A percentile compares a stretch with the other conserved stretches of the same genome.
phyloP scores from a whole-genome alignment of 2,329 filamentous ascomycete genomes.

The Hymenoscyphus scutula region DNA sequence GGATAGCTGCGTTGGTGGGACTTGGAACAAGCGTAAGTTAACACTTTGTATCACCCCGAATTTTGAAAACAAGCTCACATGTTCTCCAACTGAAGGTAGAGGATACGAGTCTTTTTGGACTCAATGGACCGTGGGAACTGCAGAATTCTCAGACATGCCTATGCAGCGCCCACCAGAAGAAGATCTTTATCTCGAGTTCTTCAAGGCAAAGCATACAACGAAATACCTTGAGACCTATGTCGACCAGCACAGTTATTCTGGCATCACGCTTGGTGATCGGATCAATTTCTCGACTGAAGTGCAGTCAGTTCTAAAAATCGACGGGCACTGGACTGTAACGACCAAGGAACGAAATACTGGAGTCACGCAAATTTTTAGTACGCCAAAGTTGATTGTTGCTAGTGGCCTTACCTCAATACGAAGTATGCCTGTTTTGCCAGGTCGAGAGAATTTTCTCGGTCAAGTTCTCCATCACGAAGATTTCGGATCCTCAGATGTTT shows the following conservation, averaged over 20 bases:
- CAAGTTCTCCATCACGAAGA: conserved; percentile 37
- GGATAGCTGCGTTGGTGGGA: conserved; percentile 17
- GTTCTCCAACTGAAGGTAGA: conserved; percentile 21
- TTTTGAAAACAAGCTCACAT: neutral
- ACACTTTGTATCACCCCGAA: no score
- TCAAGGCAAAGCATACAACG: conserved; percentile 32
- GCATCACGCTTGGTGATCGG: conserved; percentile 25
- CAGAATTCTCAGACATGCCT: conserved; percentile 35
- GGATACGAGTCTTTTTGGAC: conserved; percentile 35
- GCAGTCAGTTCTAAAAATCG: conserved; percentile 25
- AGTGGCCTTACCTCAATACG: conserved; percentile 23
- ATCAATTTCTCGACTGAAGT: conserved; percentile 28
- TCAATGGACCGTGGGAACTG: conserved; percentile 34
- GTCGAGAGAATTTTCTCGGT: conserved; percentile 32
- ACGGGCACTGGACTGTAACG: conserved; percentile 18
- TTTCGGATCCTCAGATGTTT: conserved; percentile 35
- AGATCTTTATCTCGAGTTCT: conserved; percentile 27
- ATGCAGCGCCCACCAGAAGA: conserved; percentile 31
- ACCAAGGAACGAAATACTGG: neutral
- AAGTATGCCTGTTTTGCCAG: conserved; percentile 35
- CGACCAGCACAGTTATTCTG: conserved; percentile 19
- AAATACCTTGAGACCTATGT: conserved; percentile 30
- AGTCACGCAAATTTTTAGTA: neutral
- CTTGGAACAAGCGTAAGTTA: conserved; percentile 14
- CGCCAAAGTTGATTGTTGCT: conserved; percentile 17